Percentiles rank a stretch among this genome's conserved stretches.
Evolutionary conservation across 129 eudicot genomes (phyloP).

Genomic region (Erigeron canadensis): DNA sequence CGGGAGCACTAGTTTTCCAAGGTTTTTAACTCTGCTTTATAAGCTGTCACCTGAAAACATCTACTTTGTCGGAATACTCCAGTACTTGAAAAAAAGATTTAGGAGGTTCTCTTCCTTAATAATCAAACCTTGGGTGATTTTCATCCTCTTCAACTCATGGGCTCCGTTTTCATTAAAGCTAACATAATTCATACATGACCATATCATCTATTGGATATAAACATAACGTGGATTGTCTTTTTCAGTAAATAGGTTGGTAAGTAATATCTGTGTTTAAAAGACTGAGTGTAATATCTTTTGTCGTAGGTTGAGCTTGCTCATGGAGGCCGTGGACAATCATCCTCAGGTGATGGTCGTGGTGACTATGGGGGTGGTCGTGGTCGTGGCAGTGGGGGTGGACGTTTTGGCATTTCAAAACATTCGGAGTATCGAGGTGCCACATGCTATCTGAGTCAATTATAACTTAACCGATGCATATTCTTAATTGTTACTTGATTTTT

Average conservation of each 20-base stretch:
- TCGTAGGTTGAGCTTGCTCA: conserved; percentile 95
- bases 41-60: no score
- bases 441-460: background rate
- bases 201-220: background rate
- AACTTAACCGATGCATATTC: background rate
- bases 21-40: no score
- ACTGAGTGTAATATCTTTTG: background rate
- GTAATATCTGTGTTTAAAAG: background rate
- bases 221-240: background rate
- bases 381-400: conserved; percentile 53
- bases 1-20: no score
- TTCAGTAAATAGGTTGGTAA: background rate
- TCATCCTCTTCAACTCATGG: background rate
- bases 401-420: conserved; percentile 79
- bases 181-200: background rate
- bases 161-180: background rate
- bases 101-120: background rate
- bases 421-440: conserved; percentile 82
- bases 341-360: conserved; percentile 64
- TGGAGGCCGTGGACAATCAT: conserved; percentile 90
- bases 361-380: conserved; percentile 60
- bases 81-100: no score
- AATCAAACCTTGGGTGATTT: background rate
- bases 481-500: background rate
- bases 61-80: no score